Base-by-base conservation (phyloP, 1,284 basidiomycete species). In the Puccinia coronata region DNA sequence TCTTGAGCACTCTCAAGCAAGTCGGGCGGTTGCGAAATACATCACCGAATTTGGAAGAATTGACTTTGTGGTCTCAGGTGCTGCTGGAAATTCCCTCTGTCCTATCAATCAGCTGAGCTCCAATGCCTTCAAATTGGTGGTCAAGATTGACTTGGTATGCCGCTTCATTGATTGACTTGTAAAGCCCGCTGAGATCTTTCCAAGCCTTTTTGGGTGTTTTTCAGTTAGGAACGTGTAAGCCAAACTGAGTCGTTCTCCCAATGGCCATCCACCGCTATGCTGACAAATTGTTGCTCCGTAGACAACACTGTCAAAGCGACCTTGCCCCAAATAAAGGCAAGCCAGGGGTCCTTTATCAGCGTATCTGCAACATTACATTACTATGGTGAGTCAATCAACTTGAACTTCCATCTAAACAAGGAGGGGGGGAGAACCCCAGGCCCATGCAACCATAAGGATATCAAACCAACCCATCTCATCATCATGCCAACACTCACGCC, bases 251-350 rank as follows among this genome's bases (percentile, higher is more conserved):
- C n/a, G n/a, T n/a, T n/a, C n/a, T n/a, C n/a, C n/a, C n/a, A n/a
- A n/a, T 47, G 20, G 25, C 25, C 53, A 53, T 51, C 20, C n/a
- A 71, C 6, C 23, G 11, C 2, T 23, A 3, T 34, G 31, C 31
- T 72, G 49, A 72, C n/a, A 20, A 47, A 28, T 25, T 47, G 9
- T 31, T 72, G 53, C 28, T 63, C 72, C 95, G n/a, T 94, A 1
- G 98, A 92, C 88, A 92, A 98, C 87, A 98, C 96, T 11, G 90
- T 98, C 87, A 96, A 97, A 86, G 94, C 94, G 0, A 96, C 95
- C 0, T 87, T 96, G 31, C 88, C 89, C 0, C 88, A 93, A 84
- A 84, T 96, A 53, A 90, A 93, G 77, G 88, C 89, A 63, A 88
- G 91, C 1, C 90, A 90, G 83, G 96, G 96, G 39, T 88, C 93